phyloP scores from a whole-genome alignment of 192 early-diverging fungal genomes.

The Linnemannia exigua region DNA sequence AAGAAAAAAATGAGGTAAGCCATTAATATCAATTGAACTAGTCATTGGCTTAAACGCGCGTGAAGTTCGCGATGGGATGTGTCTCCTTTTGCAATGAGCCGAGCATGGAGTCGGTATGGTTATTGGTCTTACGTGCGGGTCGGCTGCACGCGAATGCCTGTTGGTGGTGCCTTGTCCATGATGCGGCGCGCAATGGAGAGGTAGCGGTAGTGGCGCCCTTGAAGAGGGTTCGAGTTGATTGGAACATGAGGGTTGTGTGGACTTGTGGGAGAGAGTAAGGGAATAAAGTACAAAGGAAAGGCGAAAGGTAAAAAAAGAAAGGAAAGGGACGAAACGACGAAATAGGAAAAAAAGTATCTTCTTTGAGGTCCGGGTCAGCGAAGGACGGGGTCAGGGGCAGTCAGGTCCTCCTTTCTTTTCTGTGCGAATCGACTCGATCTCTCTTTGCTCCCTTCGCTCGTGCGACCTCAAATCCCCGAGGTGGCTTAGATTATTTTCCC shows the following conservation, averaged over 20 bases:
- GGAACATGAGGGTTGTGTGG: conserved; percentile 34
- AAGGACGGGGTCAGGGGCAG: neutral
- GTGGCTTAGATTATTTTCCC: conserved; percentile 3
- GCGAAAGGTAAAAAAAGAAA: neutral
- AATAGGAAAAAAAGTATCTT: neutral
- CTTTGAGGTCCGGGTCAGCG: no score
- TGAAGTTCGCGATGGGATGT: neutral
- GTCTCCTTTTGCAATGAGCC: neutral
- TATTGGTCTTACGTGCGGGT: conserved; percentile 28
- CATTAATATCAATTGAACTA: neutral
- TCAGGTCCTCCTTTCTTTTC: neutral
- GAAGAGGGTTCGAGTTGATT: conserved; percentile 25
- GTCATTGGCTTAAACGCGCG: neutral
- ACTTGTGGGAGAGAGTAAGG: neutral
- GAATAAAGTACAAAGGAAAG: neutral
- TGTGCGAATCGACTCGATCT: no score
- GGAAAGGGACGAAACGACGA: neutral
- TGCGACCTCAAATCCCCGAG: conserved; percentile 18
- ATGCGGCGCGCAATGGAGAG: neutral
- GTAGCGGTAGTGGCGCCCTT: neutral
- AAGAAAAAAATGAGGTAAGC: neutral
- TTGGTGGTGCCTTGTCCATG: conserved; percentile 16
- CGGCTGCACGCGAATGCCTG: conserved; percentile 7
- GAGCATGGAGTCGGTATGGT: neutral
- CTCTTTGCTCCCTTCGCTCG: neutral